A percentile compares a stretch with the other conserved stretches of the same genome.
Conservation (phyloP, 2,329 filamentous ascomycete genomes). For the Trichoderma asperellum region DNA sequence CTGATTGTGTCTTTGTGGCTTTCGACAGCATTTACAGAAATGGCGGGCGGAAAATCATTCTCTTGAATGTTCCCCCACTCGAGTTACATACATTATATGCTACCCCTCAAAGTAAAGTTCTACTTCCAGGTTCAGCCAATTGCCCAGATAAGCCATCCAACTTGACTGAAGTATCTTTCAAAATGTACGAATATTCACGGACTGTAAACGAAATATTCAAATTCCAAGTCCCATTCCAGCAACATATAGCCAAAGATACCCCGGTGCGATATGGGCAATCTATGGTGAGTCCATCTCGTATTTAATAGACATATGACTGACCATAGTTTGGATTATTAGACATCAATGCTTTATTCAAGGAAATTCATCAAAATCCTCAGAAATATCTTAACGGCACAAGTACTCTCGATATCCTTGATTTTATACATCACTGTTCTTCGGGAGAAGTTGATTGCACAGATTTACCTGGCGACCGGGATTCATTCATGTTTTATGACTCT, state of each 20-base stretch:
- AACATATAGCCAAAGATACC: background rate
- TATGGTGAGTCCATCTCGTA: background rate
- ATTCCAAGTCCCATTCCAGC: constrained; percentile 3
- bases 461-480: background rate
- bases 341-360: background rate
- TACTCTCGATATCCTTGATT: background rate
- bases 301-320: background rate
- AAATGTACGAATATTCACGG: background rate
- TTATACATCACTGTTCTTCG: background rate
- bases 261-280: background rate
- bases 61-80: background rate
- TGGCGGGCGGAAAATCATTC: background rate
- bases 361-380: background rate
- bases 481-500: background rate
- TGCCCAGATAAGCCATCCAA: background rate
- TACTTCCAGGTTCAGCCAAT: background rate
- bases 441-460: background rate
- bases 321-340: background rate
- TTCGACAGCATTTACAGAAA: background rate
- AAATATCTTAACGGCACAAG: background rate
- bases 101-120: background rate
- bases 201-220: background rate
- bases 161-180: background rate
- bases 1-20: background rate
- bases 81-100: background rate